Base-by-base conservation (phyloP, 495 filamentous ascomycete species). In the Hypoxylon trugodes region DNA sequence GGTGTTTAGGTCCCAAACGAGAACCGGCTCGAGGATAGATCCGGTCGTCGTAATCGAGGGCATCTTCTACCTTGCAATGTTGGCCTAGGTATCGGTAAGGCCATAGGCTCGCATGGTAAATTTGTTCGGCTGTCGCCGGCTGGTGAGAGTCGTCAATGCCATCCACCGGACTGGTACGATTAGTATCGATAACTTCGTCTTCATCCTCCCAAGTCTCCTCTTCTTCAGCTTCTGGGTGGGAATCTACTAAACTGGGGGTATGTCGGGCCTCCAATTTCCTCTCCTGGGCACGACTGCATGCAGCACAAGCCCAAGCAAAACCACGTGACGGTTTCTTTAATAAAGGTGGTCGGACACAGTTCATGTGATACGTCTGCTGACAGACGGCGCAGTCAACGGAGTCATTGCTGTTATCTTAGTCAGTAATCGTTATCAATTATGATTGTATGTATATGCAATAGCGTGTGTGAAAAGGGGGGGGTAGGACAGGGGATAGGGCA, bases 371-470 rank as follows among this genome's bases (percentile, higher is more conserved):
- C 6, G 94, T 97, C 68, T 92, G 87, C 65, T 86, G 84, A 75
- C 95, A 99, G 50, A 96, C 90, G 24, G 96, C 95, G 74, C 95
- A 99, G 67, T 98, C 94, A 25, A 99, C 95, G 21, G 95, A 98
- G 74, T 98, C 91, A 69, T 89, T 87, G 65, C 92, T 94, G 72
- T 57, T 48, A 10, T 37, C 9, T 26, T 8, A 10, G 13, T n/a
- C n/a, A 16, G 59, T 15, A 65, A 55, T 33, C 22, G 25, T 8
- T 25, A 21, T 45, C 18, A 2, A 56, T 49, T 30, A 48, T 54
- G 45, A 33, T 21, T 57, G 58, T 42, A 56, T 73, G 73, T 65
- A 62, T 37, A 42, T 43, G 9, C 18, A 2, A 7, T 47, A 9
- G n/a, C n/a, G n/a, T 4, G 13, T 48, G 3, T 38, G 40, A 59